Conservation (phyloP, 805 yeast species). For the Candida bentonensis region DNA sequence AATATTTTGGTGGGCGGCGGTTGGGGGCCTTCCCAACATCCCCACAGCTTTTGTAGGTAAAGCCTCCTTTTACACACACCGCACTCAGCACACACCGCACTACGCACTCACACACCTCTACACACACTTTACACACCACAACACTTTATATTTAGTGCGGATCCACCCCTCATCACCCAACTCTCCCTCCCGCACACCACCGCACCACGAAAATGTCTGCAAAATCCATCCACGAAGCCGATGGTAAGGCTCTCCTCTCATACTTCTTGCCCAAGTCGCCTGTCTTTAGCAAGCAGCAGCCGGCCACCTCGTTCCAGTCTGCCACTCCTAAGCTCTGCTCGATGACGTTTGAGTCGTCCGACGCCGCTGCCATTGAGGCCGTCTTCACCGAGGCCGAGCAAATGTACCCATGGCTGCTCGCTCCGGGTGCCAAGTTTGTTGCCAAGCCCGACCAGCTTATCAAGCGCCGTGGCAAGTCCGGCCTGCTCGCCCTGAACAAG, state of each 20-base stretch:
- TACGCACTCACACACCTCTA: too few relatives aligned
- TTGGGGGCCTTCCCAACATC: too few relatives aligned
- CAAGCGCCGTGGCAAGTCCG: conserved; percentile 33
- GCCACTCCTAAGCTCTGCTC: conserved; percentile 25
- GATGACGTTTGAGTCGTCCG: conserved; percentile 20
- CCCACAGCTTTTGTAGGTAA: too few relatives aligned
- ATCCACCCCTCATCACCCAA: too few relatives aligned
- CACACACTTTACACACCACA: too few relatives aligned
- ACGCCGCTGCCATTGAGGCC: conserved; percentile 17
- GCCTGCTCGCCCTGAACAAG: conserved; percentile 29
- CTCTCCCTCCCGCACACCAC: too few relatives aligned
- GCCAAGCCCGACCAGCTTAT: conserved; percentile 34
- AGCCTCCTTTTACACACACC: too few relatives aligned
- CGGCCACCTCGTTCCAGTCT: conserved; percentile 19
- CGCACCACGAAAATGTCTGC: conserved; percentile 29
- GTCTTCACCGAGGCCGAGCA: conserved; percentile 25
- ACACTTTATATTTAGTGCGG: too few relatives aligned
- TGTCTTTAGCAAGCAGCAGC: conserved; percentile 20
- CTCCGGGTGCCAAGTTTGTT: conserved; percentile 26
- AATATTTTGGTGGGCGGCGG: too few relatives aligned
- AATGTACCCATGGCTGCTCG: conserved; percentile 28
- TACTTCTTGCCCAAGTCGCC: conserved; percentile 29
- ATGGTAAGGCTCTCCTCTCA: conserved; percentile 31
- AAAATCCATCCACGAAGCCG: conserved; percentile 32
- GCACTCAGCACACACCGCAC: too few relatives aligned